A percentile compares a stretch with the other conserved stretches of the same genome.
Conservation (phyloP, 352 stramenopile genomes). For the Pseudoperonospora humuli region DNA sequence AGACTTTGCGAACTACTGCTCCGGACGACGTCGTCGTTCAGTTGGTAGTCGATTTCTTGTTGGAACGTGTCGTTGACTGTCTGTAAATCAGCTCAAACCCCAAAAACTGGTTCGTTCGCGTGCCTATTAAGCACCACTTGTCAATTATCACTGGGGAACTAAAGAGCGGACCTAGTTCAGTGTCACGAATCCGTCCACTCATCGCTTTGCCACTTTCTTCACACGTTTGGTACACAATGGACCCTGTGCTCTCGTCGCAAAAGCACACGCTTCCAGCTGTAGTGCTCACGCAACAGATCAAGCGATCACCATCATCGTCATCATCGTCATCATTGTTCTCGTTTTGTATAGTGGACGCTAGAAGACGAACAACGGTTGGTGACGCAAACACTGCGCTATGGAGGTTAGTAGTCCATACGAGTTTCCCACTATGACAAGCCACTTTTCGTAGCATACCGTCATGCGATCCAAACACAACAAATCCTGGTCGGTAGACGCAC, state of each 20-base stretch:
- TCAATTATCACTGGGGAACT: constrained; percentile 44
- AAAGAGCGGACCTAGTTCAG: constrained; percentile 39
- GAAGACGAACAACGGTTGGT: constrained; percentile 22
- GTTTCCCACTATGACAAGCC: constrained; percentile 13
- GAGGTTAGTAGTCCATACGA: constrained; percentile 30
- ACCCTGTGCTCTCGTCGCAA: constrained; percentile 32
- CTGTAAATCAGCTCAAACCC: constrained; percentile 19
- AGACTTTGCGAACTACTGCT: too few species aligned
- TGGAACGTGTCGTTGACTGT: background rate
- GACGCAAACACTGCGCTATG: constrained; percentile 41
- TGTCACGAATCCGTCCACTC: background rate
- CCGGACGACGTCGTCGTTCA: too few species aligned
- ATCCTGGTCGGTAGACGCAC: constrained; percentile 24
- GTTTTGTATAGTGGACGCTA: background rate
- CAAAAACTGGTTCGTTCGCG: constrained; percentile 39
- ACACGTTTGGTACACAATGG: constrained; percentile 19
- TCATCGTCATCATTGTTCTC: background rate
- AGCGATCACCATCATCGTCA: background rate
- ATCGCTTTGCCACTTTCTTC: constrained; percentile 3
- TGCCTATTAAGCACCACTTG: constrained; percentile 39
- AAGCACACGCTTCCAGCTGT: constrained; percentile 33
- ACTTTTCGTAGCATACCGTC: constrained; percentile 43
- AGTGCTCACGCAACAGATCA: constrained; percentile 40
- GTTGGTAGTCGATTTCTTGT: too few species aligned
- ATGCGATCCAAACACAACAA: constrained; percentile 41